Evolutionary conservation across 345 rosid species (phyloP).

Genomic region (Salix exigua): DNA sequence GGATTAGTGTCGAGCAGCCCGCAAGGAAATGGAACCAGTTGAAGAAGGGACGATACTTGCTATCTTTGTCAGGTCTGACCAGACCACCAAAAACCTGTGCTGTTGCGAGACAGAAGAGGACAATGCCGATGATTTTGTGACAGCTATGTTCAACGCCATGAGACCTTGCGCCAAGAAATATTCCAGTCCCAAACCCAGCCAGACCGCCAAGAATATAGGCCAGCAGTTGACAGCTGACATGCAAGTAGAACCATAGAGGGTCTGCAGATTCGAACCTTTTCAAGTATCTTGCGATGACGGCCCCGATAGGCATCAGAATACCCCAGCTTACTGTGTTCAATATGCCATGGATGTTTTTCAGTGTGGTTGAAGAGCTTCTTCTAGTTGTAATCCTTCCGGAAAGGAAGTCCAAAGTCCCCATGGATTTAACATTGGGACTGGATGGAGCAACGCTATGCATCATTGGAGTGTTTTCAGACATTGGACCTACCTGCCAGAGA

Average conservation of each 20-base stretch:
- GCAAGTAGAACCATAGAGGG: conserved; percentile 38
- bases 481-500: background rate
- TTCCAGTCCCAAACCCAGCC: conserved; percentile 26
- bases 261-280: conserved; percentile 26
- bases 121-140: conserved; percentile 28
- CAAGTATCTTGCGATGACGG: conserved; percentile 32
- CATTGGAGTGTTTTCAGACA: background rate
- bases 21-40: conserved; percentile 22
- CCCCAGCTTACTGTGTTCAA: conserved; percentile 39
- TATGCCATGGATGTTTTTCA: conserved; percentile 22
- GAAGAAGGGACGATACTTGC: conserved; percentile 31
- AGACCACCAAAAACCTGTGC: conserved; percentile 23
- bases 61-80: conserved; percentile 30
- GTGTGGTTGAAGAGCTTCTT: background rate
- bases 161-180: conserved; percentile 19
- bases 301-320: conserved; percentile 34
- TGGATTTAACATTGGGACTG: background rate
- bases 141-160: background rate
- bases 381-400: background rate
- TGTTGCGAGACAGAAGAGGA: conserved; percentile 17
- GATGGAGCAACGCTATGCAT: background rate
- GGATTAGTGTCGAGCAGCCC: conserved; percentile 25
- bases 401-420: conserved; percentile 1
- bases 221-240: conserved; percentile 21
- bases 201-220: conserved; percentile 22